Evolutionary conservation across 2,329 filamentous ascomycete species (phyloP).

Genomic region (Biscogniauxia mediterranea): DNA sequence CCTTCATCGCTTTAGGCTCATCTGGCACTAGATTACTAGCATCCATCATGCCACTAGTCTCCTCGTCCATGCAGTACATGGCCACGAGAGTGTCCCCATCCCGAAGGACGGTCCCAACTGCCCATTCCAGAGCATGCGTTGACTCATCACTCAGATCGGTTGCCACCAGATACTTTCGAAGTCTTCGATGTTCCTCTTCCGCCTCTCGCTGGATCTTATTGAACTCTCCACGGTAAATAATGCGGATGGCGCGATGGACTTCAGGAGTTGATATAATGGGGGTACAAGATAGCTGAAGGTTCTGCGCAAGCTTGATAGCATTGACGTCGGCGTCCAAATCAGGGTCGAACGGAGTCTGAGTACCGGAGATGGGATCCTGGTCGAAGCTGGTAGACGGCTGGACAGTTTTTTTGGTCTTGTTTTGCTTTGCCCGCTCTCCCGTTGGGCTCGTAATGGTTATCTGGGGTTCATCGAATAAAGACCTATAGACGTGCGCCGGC

Average conservation of each 20-base stretch:
- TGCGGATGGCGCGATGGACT: slow-evolving; percentile 78
- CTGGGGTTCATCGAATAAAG: slow-evolving; percentile 63
- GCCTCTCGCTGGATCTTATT: slow-evolving; percentile 71
- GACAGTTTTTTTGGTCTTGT: slow-evolving; percentile 51
- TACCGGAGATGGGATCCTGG: slow-evolving; percentile 54
- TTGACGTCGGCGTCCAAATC: slow-evolving; percentile 83
- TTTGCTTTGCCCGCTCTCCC: slow-evolving; percentile 57
- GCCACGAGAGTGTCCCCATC: slow-evolving; percentile 93
- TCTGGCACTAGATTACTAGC: slow-evolving; percentile 62
- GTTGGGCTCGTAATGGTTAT: slow-evolving; percentile 63
- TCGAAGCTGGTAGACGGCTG: slow-evolving; percentile 88
- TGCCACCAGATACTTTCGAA: slow-evolving; percentile 91
- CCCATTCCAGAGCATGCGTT: slow-evolving; percentile 94
- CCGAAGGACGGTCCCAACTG: slow-evolving; percentile 88
- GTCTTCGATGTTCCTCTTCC: slow-evolving; percentile 72
- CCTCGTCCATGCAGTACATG: slow-evolving; percentile 92
- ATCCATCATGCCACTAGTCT: slow-evolving; percentile 56
- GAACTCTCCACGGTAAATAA: slow-evolving; percentile 88
- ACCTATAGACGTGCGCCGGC: slow-evolving; percentile 54
- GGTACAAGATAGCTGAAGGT: slow-evolving; percentile 77
- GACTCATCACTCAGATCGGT: slow-evolving; percentile 94
- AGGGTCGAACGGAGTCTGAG: slow-evolving; percentile 65
- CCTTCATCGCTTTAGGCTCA: slow-evolving; percentile 71
- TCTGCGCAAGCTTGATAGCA: slow-evolving; percentile 86
- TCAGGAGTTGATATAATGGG: slow-evolving; percentile 73